Conservation (phyloP, 345 rosid species). For the Cochlearia excelsa region DNA sequence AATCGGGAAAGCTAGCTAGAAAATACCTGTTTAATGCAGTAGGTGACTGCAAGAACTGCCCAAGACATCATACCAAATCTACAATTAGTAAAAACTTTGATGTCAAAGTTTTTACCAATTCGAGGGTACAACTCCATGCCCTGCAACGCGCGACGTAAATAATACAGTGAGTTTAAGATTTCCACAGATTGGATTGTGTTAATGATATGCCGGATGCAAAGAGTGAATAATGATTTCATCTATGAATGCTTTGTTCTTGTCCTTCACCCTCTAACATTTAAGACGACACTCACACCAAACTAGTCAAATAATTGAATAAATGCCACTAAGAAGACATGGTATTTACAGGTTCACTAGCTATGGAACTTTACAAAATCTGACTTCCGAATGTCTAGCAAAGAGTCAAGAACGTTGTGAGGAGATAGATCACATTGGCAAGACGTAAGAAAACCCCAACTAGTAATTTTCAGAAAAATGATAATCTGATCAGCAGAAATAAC, state of each 20-base stretch:
- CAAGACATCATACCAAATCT: constrained; percentile 99
- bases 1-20: constrained; percentile 1
- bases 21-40: constrained; percentile 95
- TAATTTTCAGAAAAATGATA: constrained; percentile 6
- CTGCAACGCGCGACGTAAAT: constrained; percentile 43
- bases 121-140: constrained; percentile 99
- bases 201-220: constrained; percentile 22
- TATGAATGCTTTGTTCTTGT: background rate
- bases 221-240: constrained; percentile 14
- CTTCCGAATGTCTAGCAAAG: background rate
- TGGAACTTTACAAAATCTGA: constrained; percentile 15
- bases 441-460: background rate
- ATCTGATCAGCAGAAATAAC: constrained; percentile 26
- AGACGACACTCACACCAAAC: constrained; percentile 10
- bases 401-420: constrained; percentile 6
- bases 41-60: constrained; percentile 98
- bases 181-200: background rate
- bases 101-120: constrained; percentile 91
- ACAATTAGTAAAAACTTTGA: constrained; percentile 96
- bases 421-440: constrained; percentile 13
- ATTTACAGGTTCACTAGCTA: constrained; percentile 3
- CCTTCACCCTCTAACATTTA: constrained; percentile 5
- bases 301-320: background rate
- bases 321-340: constrained; percentile 2
- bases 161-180: constrained; percentile 18